Conservation (phyloP, 208 protist species). For the Acanthamoeba lenticulata region DNA sequence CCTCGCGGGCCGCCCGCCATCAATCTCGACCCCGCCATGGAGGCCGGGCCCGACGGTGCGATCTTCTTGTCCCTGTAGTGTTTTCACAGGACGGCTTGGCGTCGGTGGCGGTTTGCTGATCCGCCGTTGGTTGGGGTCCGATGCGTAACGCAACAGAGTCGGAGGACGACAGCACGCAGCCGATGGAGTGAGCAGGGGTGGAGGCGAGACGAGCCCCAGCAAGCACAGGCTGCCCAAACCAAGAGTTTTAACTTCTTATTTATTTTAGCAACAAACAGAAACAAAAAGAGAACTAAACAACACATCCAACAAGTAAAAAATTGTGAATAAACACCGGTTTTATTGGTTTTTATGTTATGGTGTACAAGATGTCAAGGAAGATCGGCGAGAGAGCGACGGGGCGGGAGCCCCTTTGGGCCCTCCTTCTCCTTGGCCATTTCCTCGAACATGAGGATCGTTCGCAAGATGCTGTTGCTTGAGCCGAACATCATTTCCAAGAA, state of each 20-base stretch:
- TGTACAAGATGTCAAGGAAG: conserved; percentile 30
- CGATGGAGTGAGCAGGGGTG: background rate
- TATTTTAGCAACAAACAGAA: no score
- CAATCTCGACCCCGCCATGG: background rate
- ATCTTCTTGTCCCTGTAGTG: no score
- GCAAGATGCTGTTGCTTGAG: background rate
- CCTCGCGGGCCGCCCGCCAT: background rate
- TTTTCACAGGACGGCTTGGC: no score
- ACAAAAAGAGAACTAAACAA: no score
- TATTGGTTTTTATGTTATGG: no score
- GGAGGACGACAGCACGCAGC: background rate
- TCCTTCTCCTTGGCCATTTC: conserved; percentile 69
- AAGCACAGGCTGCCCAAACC: background rate
- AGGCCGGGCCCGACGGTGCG: background rate
- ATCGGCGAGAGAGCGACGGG: conserved; percentile 66
- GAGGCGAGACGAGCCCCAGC: background rate
- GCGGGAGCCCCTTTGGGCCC: conserved; percentile 42
- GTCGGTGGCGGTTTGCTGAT: no score
- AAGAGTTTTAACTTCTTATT: no score
- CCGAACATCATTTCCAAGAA: conserved; percentile 60
- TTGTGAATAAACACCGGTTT: background rate
- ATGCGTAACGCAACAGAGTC: background rate
- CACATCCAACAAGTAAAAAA: background rate
- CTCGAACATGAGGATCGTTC: conserved; percentile 77
- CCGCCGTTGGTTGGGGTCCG: no score